Evolutionary conservation across 345 rosid species (phyloP).

Genomic region (Trapa bicornis): DNA sequence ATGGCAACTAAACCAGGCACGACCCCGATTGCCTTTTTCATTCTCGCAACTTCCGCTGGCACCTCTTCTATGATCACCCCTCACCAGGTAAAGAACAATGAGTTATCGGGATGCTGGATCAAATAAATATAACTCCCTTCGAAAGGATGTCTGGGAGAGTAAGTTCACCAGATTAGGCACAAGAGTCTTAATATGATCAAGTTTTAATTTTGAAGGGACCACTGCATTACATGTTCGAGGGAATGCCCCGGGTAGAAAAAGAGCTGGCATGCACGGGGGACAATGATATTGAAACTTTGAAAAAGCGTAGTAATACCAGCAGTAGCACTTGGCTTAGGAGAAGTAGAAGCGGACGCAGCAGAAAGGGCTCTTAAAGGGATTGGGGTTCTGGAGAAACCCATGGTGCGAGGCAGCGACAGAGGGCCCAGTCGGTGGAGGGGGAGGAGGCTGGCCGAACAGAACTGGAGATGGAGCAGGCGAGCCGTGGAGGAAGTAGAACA

Average conservation of each 20-base stretch:
- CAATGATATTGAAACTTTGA: neutral
- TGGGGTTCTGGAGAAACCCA: neutral
- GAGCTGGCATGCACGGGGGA: neutral
- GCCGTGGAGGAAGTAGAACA: conserved; percentile 9
- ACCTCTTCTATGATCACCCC: conserved; percentile 48
- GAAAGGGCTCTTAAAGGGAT: conserved; percentile 10
- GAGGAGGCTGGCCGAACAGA: conserved; percentile 15
- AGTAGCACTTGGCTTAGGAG: conserved; percentile 10
- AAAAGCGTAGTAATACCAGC: neutral
- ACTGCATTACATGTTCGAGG: conserved; percentile 7
- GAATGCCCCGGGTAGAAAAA: conserved; percentile 2
- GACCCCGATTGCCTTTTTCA: conserved; percentile 61
- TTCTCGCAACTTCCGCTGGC: conserved; percentile 42
- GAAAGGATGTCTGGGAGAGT: neutral
- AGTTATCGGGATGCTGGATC: neutral
- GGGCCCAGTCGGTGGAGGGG: neutral
- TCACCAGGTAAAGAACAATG: too few relatives aligned
- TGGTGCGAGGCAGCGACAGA: conserved; percentile 3
- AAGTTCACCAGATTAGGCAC: neutral
- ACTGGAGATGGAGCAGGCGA: conserved; percentile 28
- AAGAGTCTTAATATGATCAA: neutral
- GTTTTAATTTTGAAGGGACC: neutral
- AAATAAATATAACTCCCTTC: too few relatives aligned
- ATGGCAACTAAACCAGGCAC: conserved; percentile 80
- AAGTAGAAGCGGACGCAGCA: conserved; percentile 16